Evolutionary conservation across 108 stramenopile species (phyloP).

Genomic region (Skeletonema grethae): DNA sequence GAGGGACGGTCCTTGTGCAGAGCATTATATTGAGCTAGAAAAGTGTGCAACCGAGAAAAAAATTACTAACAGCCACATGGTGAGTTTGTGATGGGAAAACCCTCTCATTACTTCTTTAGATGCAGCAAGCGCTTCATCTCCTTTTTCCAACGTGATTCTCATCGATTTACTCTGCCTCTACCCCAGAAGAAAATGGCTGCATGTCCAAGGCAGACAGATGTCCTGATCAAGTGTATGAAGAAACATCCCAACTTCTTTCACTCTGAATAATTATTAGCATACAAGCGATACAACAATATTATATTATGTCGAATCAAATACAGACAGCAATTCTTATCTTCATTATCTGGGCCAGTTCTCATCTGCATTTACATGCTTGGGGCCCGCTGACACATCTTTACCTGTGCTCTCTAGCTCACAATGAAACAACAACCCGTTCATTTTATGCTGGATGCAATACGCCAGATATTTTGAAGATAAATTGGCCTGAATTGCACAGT

Average conservation of each 20-base stretch:
- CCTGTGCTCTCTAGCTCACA: not conserved
- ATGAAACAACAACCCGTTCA: not conserved
- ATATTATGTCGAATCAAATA: not conserved
- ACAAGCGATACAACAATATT: not conserved
- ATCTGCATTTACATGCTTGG: not conserved
- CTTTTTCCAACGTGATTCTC: not conserved
- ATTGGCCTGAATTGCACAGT: not conserved
- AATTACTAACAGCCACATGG: conserved; percentile 22
- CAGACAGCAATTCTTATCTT: not conserved
- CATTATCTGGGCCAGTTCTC: not conserved
- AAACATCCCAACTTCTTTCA: conserved; percentile 21
- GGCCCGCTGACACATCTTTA: not conserved
- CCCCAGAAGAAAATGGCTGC: conserved; percentile 14
- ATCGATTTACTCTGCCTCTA: not conserved
- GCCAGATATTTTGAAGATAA: not conserved
- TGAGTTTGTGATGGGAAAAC: conserved; percentile 6
- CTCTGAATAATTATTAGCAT: not conserved
- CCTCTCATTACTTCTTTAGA: no score
- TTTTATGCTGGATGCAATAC: not conserved
- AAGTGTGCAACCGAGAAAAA: conserved; percentile 30
- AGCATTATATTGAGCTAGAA: conserved; percentile 33
- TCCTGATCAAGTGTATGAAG: conserved; percentile 27
- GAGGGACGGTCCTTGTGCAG: conserved; percentile 30
- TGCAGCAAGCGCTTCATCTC: not conserved
- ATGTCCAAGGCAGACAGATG: conserved; percentile 29